Evolutionary conservation across 1,284 basidiomycete genomes (phyloP).

Genomic region (Tylopilus sp.): DNA sequence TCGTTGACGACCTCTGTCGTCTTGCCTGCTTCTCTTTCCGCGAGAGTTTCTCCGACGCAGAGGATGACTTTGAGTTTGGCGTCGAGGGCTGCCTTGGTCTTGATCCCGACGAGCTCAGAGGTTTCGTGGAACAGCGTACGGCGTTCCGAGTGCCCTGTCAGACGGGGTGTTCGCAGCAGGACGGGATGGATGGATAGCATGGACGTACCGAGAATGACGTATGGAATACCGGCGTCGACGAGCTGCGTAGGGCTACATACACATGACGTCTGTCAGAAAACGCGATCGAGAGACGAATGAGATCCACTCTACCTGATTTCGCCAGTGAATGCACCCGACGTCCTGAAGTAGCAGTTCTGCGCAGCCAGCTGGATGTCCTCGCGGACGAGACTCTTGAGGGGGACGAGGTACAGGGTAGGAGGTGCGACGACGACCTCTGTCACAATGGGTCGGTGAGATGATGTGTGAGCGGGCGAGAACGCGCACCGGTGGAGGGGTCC

Average conservation of each 20-base stretch:
- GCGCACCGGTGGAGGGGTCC: constrained; percentile 70
- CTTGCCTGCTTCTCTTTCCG: constrained; percentile 79
- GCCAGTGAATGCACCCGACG: constrained; percentile 91
- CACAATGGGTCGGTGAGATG: not conserved
- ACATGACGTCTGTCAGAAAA: constrained; percentile 1
- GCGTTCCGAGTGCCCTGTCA: constrained; percentile 94
- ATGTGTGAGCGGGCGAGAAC: not conserved
- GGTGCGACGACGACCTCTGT: constrained; percentile 90
- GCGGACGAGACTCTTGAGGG: constrained; percentile 56
- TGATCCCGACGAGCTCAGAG: constrained; percentile 80
- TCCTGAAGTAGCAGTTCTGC: constrained; percentile 88
- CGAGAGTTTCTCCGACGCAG: constrained; percentile 93
- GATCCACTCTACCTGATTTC: constrained; percentile 70
- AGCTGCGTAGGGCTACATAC: constrained; percentile 81
- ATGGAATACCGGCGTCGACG: constrained; percentile 82
- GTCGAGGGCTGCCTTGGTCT: constrained; percentile 80
- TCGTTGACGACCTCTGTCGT: constrained; percentile 79
- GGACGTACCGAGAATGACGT: constrained; percentile 82
- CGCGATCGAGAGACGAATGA: not conserved
- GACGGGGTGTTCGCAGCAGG: too few relatives aligned
- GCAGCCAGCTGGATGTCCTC: constrained; percentile 77
- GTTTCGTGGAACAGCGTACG: constrained; percentile 90
- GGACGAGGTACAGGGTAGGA: constrained; percentile 82
- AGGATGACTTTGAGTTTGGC: constrained; percentile 84
- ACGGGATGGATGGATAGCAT: too few relatives aligned